These are phyloP conservation scores for Berkeleyomyces rouxiae DNA, from an alignment of 2,329 filamentous ascomycete species.

Conservation along the genomic window DNA sequence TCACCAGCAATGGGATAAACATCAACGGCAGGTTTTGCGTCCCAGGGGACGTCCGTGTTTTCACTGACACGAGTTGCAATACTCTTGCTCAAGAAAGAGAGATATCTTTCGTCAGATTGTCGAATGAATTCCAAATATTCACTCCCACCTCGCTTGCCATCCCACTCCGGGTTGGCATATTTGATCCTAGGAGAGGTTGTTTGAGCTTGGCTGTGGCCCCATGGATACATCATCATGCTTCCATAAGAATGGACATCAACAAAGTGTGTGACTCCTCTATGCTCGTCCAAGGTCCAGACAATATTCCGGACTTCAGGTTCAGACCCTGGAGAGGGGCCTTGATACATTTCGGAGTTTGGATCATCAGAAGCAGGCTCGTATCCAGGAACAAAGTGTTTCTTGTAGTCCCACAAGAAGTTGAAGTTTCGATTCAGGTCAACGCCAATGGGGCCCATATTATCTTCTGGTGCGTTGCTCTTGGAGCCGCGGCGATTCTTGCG, in stretches of 20 bases:
- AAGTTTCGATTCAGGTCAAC: constrained; percentile 42
- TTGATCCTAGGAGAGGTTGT: constrained; percentile 28
- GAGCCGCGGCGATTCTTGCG: constrained; percentile 37
- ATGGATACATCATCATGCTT: constrained; percentile 36
- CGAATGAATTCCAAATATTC: constrained; percentile 30
- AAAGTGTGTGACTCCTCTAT: constrained; percentile 36
- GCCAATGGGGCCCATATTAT: constrained; percentile 11
- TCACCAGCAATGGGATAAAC: constrained; percentile 31
- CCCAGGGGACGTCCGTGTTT: constrained; percentile 18
- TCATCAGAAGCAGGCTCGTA: constrained; percentile 24
- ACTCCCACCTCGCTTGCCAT: constrained; percentile 33
- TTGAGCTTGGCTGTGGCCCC: constrained; percentile 40
- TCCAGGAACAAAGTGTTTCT: constrained; percentile 24
- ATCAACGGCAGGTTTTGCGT: constrained; percentile 23
- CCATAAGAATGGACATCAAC: constrained; percentile 40
- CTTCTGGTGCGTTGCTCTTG: constrained; percentile 19
- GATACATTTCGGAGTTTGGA: constrained; percentile 31
- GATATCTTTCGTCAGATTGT: constrained; percentile 19
- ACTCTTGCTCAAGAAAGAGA: constrained; percentile 24
- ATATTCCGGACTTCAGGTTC: constrained; percentile 40
- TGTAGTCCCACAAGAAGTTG: constrained; percentile 40
- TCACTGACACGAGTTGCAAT: constrained; percentile 21
- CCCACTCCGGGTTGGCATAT: constrained; percentile 35
- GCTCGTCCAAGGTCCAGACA: constrained; percentile 34
- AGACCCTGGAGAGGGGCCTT: constrained; percentile 34